Conservation (phyloP, 495 filamentous ascomycete species). For the Neurospora sp. region DNA sequence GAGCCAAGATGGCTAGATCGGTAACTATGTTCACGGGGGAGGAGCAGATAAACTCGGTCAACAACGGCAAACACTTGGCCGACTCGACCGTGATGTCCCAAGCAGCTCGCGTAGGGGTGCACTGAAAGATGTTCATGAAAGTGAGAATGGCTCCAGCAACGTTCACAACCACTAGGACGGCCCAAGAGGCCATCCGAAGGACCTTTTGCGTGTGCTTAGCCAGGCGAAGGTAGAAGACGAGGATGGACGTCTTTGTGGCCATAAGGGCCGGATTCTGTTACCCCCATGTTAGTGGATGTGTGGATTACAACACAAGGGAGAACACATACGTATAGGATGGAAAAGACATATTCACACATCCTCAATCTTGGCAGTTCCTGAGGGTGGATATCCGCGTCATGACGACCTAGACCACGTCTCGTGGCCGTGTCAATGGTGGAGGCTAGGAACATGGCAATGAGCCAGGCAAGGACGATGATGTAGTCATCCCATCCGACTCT, state of each 20-base stretch:
- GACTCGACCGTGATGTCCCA: slow-evolving; percentile 35
- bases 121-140: slow-evolving; percentile 83
- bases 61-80: slow-evolving; percentile 57
- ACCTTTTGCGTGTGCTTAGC: slow-evolving; percentile 60
- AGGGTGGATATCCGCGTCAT: slow-evolving; percentile 50
- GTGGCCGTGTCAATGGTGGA: slow-evolving; percentile 68
- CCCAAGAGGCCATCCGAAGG: slow-evolving; percentile 60
- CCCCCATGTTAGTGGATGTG: slow-evolving; percentile 5
- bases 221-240: slow-evolving; percentile 76
- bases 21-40: slow-evolving; percentile 77
- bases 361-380: slow-evolving; percentile 41
- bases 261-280: slow-evolving; percentile 77
- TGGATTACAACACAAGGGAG: neutral
- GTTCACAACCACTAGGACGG: slow-evolving; percentile 64
- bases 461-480: slow-evolving; percentile 76
- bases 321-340: slow-evolving; percentile 65
- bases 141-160: slow-evolving; percentile 68
- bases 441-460: slow-evolving; percentile 67
- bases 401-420: slow-evolving; percentile 62
- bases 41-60: slow-evolving; percentile 75
- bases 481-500: slow-evolving; percentile 68
- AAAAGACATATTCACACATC: slow-evolving; percentile 69
- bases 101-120: slow-evolving; percentile 57
- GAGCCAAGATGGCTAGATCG: slow-evolving; percentile 70
- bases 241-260: slow-evolving; percentile 83